Evolutionary conservation across 164 flowering plant genomes (phyloP), one percentile per base, ranked within the genome.

Genomic region (Cinnamomum chago): DNA sequence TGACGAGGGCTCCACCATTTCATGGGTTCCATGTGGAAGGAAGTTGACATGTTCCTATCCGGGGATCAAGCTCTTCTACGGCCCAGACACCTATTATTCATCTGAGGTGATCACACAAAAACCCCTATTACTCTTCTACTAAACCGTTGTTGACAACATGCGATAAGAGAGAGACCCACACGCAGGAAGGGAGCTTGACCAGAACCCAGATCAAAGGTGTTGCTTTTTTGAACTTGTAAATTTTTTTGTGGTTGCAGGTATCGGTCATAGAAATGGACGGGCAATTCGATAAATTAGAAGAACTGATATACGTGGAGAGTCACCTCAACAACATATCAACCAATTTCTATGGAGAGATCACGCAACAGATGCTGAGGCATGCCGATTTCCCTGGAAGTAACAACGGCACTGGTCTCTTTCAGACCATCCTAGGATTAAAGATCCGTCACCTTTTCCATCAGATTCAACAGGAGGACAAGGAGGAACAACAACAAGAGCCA

Each of bases 241-340:
- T 13, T 51, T 51, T 12, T 50, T 27, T 50, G 17, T 50, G 17
- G 10, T 11, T 33, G 23, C 47, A 95, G 99, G 98, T 95, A 20
- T 92, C 98, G 10, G 87, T 95, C 33, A 65, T 93, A 87, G 98
- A 95, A 82, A 95, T 93, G 99, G 98, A 95, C 76, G 98, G 98
- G 24, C 95, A 90, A 70, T 93, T 95, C 71, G 99, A 95, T 85
- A 92, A 94, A 85, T 68, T 95, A 77, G 99, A 95, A 71, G 99
- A 95, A 76, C 91, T 95, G 12, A 92, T 95, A 17, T 95, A 95
- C 51, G 93, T 93, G 1, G 99, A 95, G 73, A 91, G 98, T 79
- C 97, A 95, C 78, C 78, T 95, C 69, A 90, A 94, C 89, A 93
- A 91, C 88, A 77, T 91, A 71, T 93, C 98, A 0, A 88, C 93